Percentiles rank a stretch among this genome's conserved stretches.
phyloP scores from a whole-genome alignment of 345 rosid genomes.

The Brassica cretica region DNA sequence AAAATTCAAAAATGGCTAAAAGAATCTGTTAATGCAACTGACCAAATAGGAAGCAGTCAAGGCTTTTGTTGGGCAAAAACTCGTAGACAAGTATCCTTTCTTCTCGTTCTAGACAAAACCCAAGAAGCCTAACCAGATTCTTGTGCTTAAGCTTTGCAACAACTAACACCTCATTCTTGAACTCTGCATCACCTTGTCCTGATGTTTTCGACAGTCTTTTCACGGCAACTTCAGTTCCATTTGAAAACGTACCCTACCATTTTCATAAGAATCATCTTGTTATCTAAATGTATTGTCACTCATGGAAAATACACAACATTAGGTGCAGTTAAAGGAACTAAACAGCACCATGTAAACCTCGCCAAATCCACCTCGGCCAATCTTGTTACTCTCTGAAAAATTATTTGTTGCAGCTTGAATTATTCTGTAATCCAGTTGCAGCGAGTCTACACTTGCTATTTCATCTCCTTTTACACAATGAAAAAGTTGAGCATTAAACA shows the following conservation, averaged over 20 bases:
- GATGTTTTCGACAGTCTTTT: background rate
- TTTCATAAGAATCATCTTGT: background rate
- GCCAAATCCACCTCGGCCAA: background rate
- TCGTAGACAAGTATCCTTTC: background rate
- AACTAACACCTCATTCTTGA: background rate
- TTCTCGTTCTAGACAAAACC: background rate
- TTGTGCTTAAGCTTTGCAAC: background rate
- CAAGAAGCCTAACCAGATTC: background rate
- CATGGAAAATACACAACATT: background rate
- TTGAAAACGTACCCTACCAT: background rate
- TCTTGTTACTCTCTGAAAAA: background rate
- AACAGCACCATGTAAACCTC: background rate
- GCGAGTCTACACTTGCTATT: background rate
- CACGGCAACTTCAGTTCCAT: background rate
- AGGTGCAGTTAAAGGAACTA: background rate
- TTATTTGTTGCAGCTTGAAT: background rate
- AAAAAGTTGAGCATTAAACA: background rate
- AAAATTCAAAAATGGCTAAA: background rate
- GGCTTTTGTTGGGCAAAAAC: background rate
- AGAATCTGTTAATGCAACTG: background rate
- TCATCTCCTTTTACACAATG: background rate
- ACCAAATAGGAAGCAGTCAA: background rate
- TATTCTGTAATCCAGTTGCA: background rate
- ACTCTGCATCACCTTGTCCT: background rate
- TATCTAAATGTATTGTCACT: background rate